Base-by-base conservation (phyloP, 805 yeast species). In the Metschnikowia koreensis region DNA sequence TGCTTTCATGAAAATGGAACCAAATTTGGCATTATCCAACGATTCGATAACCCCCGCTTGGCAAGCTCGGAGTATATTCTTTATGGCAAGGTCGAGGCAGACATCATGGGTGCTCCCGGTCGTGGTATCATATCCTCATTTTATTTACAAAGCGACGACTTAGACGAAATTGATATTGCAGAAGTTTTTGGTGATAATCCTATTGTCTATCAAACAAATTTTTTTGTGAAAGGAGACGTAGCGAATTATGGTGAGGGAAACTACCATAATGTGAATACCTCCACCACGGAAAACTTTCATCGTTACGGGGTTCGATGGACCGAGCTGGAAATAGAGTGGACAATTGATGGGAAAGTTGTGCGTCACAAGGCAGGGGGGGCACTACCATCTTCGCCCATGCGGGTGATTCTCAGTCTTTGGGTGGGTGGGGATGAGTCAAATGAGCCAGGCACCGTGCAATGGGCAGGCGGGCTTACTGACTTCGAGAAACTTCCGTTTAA, bases 381-480 rank as follows among this genome's bases (percentile, higher is more conserved):
- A 3, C 47, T 48, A 12, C 77, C 78, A 8, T 26, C 51, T 3
- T 63, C 73, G 12, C 79, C 79, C 38, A 70, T 70, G 75, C 44
- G 56, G 7, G 58, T 74, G 26, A 65, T 64, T 48, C 51, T 72
- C 26, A 69, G 76, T 53, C 53, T 73, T 26, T 74, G 79, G 78
- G 74, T 70, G 1, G 79, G 79, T 3, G 77, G 79, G 0, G 77
- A 73, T 47, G 59, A 57, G 10, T 47, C 44, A 7, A 73, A 71
- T 44, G 58, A 51, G 9, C 55, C 54, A 6, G 79, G 77, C 7
- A 74, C 79, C 3, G 65, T 73, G 15, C 48, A 55, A 38, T 74
- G 77, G 79, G 70, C 76, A 2, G 77, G 77, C 0, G 79, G 76
- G 0, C 28, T 44, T 15, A 66, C 76, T 10, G 63, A 67, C 49